A percentile compares a stretch with the other conserved stretches of the same genome.
Conservation (phyloP, 2,329 filamentous ascomycete species). For the Onygena corvina region DNA sequence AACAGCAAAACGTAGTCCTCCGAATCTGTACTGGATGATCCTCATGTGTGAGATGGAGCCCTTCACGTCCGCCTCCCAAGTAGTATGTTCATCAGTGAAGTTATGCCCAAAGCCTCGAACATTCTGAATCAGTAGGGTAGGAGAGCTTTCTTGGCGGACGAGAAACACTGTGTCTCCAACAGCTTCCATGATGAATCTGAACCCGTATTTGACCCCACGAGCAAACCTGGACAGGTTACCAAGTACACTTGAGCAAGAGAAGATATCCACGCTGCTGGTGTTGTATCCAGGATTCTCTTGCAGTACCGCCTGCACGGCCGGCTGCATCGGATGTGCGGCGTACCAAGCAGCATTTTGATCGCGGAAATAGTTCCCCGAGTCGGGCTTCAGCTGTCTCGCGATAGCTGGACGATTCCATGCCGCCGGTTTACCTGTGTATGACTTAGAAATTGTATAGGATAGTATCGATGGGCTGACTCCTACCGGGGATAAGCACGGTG, state of each 20-base stretch:
- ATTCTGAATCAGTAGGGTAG: conserved; percentile 43
- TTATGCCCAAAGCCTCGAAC: conserved; percentile 52
- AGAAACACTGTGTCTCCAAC: conserved; percentile 51
- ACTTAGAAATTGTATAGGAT: background rate
- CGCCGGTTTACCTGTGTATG: conserved; percentile 19
- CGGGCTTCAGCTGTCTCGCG: conserved; percentile 29
- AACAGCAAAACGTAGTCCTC: conserved; percentile 39
- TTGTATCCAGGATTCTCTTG: conserved; percentile 28
- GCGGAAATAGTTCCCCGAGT: conserved; percentile 36
- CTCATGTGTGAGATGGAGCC: conserved; percentile 51
- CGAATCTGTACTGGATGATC: conserved; percentile 47
- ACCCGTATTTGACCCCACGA: conserved; percentile 35
- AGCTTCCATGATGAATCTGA: conserved; percentile 37
- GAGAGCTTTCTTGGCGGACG: conserved; percentile 49
- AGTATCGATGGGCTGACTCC: background rate
- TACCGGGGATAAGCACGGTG: conserved; percentile 34
- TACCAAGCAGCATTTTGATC: conserved; percentile 32
- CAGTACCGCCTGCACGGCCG: conserved; percentile 36
- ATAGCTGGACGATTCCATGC: conserved; percentile 37
- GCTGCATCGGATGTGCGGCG: conserved; percentile 34
- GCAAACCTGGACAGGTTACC: conserved; percentile 50
- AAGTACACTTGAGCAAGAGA: conserved; percentile 50
- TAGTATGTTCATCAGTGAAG: conserved; percentile 55
- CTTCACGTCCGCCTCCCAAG: conserved; percentile 44
- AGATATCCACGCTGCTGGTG: conserved; percentile 38